Evolutionary conservation across 768 basidiomycete species (phyloP), one percentile per base, ranked within the genome.

Genomic region (Calocybe indica): DNA sequence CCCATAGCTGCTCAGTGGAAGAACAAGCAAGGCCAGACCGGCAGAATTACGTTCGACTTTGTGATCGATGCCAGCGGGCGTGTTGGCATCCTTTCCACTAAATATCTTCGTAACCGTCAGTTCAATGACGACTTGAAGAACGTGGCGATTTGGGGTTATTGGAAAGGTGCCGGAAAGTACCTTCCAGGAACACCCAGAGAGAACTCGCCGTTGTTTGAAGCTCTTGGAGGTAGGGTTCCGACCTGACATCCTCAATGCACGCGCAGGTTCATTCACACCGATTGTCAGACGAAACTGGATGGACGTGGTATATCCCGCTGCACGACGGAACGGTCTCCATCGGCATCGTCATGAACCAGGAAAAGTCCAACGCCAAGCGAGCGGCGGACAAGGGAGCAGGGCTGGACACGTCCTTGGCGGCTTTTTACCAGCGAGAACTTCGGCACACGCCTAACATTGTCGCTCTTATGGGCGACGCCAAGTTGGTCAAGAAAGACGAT

Each of bases 141-240:
- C 50, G 68, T 83, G 11, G 84, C 84, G 1, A 63, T 73, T 13
- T 86, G 84, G 83, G 82, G 79, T 1, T 86, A 86, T 53, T 86
- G 82, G 82, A 68, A 56, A 28, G 76, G 71, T 2, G 66, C 69
- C 6, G 66, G 65, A 2, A 67, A 61, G 46, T 83, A 78, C 52
- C 66, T 61, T 1, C 46, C 52, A n/a, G 71, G 69, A 9, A 73
- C 72, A 0, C 43, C 49, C 11, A 64, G 73, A 14, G 70, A 74
- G 50, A 72, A 74, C 34, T 67, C 78, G 1, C 69, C 75, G 9
- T 74, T 68, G 67, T 72, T 78, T 46, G 82, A 83, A 55, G 77
- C 81, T 1, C 56, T 83, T 31, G 69, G 68, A 52, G 81, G 82
- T 72, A 44, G 41, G 70, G 9, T 32, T 13, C 5, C 22, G 22